These are phyloP conservation scores for Glonium stellatum DNA, from an alignment of 495 filamentous ascomycete species.

Conservation along the genomic window DNA sequence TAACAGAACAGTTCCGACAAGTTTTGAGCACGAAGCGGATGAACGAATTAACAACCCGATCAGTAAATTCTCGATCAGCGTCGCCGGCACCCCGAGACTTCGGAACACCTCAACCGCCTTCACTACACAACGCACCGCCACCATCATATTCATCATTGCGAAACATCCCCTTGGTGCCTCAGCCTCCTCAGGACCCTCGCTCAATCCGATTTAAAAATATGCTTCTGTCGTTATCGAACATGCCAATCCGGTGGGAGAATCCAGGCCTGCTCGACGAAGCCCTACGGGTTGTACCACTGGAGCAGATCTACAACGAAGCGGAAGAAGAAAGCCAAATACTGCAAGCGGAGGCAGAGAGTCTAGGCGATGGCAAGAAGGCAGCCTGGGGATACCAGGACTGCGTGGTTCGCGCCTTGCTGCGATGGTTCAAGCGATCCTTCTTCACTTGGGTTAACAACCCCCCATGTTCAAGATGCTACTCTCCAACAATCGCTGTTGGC, in stretches of 20 bases:
- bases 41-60: conserved; percentile 58
- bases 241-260: conserved; percentile 92
- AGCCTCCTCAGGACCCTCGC: conserved; percentile 61
- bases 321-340: conserved; percentile 87
- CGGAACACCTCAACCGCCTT: conserved; percentile 22
- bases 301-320: conserved; percentile 85
- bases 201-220: conserved; percentile 80
- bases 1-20: conserved; percentile 66
- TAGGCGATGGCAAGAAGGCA: conserved; percentile 66
- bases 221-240: conserved; percentile 70
- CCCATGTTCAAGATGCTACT: conserved; percentile 68
- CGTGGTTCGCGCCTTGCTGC: conserved; percentile 81
- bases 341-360: conserved; percentile 75
- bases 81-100: conserved; percentile 49
- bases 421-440: conserved; percentile 93
- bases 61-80: conserved; percentile 44
- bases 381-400: conserved; percentile 99
- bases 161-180: conserved; percentile 73
- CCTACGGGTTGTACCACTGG: conserved; percentile 74
- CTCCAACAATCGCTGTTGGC: conserved; percentile 74
- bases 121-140: conserved; percentile 34
- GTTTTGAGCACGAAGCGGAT: conserved; percentile 70
- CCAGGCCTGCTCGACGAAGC: conserved; percentile 94
- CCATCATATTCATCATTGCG: conserved; percentile 61
- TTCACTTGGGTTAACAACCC: conserved; percentile 98